A percentile compares a stretch with the other conserved stretches of the same genome.
Conservation (phyloP, 208 protist species). For the Crithidia mellificae region DNA sequence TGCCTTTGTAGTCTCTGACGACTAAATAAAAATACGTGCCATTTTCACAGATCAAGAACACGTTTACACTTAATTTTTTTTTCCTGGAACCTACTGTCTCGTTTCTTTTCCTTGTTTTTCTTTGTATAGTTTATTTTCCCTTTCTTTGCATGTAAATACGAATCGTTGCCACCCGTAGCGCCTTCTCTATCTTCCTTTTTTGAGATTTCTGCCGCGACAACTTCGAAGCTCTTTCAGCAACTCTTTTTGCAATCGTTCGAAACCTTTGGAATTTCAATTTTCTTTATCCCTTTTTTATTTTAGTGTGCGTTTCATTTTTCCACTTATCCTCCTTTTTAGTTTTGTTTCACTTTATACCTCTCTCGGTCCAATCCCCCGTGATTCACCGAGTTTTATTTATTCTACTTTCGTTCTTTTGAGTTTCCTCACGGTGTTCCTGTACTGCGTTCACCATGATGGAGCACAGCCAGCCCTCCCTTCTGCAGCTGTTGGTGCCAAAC, state of each 20-base stretch:
- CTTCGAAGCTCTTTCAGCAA: no score
- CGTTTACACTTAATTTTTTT: no score
- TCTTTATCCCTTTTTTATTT: constrained; percentile 9
- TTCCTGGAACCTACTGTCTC: no score
- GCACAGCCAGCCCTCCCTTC: constrained; percentile 4
- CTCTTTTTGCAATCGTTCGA: no score
- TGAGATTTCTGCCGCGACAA: no score
- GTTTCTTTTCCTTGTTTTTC: background rate
- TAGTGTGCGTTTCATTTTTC: background rate
- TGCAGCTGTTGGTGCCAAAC: constrained; percentile 16
- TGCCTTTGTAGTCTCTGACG: background rate
- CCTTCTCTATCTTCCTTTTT: background rate
- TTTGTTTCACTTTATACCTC: background rate
- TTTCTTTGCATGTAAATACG: background rate
- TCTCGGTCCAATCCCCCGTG: background rate
- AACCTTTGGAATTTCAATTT: no score
- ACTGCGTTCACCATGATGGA: constrained; percentile 1
- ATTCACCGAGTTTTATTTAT: background rate
- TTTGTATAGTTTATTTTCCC: background rate
- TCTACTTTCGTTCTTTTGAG: no score
- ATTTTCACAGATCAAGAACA: background rate
- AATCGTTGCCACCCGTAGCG: background rate
- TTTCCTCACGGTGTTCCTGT: no score
- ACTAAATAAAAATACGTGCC: background rate
- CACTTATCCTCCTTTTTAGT: background rate